Percentiles rank a stretch among this genome's conserved stretches.
phyloP scores from a whole-genome alignment of 1,139 yeast species.

The Geotrichum restrictum region DNA sequence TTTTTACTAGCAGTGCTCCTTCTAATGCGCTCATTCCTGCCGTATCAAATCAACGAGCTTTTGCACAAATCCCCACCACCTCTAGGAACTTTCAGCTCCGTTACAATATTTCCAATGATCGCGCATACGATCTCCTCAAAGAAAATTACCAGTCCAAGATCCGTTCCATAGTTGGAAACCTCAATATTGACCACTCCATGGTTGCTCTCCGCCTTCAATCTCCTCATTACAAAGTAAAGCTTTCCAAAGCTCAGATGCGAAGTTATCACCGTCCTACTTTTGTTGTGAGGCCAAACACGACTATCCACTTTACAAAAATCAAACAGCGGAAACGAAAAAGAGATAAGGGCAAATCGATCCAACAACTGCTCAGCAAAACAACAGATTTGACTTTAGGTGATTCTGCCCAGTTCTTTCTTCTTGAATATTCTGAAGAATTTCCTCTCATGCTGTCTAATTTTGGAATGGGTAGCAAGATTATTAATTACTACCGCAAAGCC shows the following conservation, averaged over 20 bases:
- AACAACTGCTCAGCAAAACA: slow-evolving; percentile 66
- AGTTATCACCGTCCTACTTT: slow-evolving; percentile 79
- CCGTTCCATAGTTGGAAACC: slow-evolving; percentile 86
- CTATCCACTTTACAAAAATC: slow-evolving; percentile 68
- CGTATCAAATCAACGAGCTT: slow-evolving; percentile 35
- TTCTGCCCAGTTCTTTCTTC: slow-evolving; percentile 65
- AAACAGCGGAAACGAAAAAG: slow-evolving; percentile 82
- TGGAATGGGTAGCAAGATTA: slow-evolving; percentile 94
- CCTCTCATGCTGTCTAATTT: slow-evolving; percentile 81
- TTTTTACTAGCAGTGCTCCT: slow-evolving; percentile 46
- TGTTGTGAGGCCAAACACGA: slow-evolving; percentile 70
- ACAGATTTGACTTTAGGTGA: slow-evolving; percentile 82
- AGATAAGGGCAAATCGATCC: slow-evolving; percentile 78
- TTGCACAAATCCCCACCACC: slow-evolving; percentile 44
- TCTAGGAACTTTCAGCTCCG: slow-evolving; percentile 50
- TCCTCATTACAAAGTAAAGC: slow-evolving; percentile 82
- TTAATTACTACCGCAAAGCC: slow-evolving; percentile 86
- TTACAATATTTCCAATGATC: slow-evolving; percentile 85
- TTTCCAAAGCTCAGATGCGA: slow-evolving; percentile 66
- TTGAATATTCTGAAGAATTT: slow-evolving; percentile 88
- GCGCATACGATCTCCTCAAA: slow-evolving; percentile 74
- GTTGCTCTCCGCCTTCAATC: slow-evolving; percentile 85
- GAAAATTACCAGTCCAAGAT: slow-evolving; percentile 88
- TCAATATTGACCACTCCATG: slow-evolving; percentile 84
- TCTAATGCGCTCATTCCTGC: slow-evolving; percentile 36